Conservation (phyloP, 2,329 filamentous ascomycete species). For the Calonectria henricotiae region DNA sequence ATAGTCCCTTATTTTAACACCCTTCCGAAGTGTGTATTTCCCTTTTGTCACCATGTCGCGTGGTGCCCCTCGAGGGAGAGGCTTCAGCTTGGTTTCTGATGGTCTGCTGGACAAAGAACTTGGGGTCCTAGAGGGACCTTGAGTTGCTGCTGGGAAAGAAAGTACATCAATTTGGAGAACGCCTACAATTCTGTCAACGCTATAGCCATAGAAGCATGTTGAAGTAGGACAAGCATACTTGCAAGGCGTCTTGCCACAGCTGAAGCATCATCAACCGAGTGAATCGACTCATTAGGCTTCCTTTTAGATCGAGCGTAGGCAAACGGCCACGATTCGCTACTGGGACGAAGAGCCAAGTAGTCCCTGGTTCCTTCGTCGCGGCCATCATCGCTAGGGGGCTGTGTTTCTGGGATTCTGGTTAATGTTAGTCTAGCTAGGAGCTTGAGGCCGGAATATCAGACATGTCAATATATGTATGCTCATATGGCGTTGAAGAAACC, state of each 20-base stretch:
- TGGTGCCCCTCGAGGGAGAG: constrained; percentile 51
- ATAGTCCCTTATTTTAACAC: constrained; percentile 54
- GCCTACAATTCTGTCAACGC: background rate
- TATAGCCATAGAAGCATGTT: background rate
- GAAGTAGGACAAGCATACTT: constrained; percentile 20
- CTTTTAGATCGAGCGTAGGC: constrained; percentile 24
- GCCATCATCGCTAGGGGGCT: constrained; percentile 2
- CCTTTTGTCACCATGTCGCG: constrained; percentile 51
- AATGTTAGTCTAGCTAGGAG: background rate
- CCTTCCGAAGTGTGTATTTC: constrained; percentile 51
- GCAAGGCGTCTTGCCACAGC: background rate
- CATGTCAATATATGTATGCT: constrained; percentile 41
- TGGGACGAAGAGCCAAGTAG: too few species aligned
- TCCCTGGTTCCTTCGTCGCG: background rate
- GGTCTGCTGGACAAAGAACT: background rate
- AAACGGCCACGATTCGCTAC: background rate
- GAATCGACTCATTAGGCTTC: constrained; percentile 44
- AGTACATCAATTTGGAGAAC: background rate
- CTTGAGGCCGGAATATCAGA: constrained; percentile 24
- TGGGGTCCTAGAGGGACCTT: background rate
- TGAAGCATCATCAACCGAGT: constrained; percentile 21
- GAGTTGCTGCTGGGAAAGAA: background rate
- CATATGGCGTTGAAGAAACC: constrained; percentile 37
- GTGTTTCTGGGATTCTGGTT: constrained; percentile 47
- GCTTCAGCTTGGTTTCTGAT: constrained; percentile 43